Conservation (phyloP, 331 rosid species). For the Quercus lobata region DNA sequence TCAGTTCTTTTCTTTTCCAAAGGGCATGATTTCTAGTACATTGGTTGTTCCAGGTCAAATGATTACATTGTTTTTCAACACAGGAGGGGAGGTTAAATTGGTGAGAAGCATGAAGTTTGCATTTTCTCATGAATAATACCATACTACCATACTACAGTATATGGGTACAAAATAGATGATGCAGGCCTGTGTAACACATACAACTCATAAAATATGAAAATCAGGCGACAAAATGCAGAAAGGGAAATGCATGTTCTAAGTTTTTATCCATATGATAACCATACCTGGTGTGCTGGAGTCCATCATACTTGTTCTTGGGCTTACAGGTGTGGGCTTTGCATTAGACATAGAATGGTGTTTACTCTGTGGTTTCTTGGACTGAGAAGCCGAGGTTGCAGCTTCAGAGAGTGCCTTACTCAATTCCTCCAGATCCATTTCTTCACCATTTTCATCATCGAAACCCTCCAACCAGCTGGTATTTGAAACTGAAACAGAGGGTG, state of each 20-base stretch:
- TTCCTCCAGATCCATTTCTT: constrained; percentile 59
- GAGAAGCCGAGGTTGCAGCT: constrained; percentile 50
- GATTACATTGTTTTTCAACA: not conserved
- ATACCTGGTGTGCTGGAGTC: constrained; percentile 54
- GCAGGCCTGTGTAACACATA: not conserved
- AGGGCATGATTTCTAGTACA: no score
- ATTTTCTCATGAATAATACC: not conserved
- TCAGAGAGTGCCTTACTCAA: constrained; percentile 52
- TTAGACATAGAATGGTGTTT: constrained; percentile 11
- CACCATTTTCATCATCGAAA: constrained; percentile 32
- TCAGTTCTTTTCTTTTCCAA: not conserved
- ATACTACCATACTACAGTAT: not conserved
- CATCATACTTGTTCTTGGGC: constrained; percentile 14
- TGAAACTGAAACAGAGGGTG: constrained; percentile 19
- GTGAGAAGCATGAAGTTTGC: not conserved
- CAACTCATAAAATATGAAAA: not conserved
- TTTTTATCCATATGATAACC: not conserved
- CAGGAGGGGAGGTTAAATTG: not conserved
- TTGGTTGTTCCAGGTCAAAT: not conserved
- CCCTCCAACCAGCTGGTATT: constrained; percentile 29
- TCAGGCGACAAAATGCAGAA: not conserved
- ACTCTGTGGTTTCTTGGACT: constrained; percentile 27
- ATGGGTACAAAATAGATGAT: not conserved
- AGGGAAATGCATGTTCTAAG: not conserved
- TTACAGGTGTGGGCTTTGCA: constrained; percentile 18